These are phyloP conservation scores for Paralagenidium karlingii DNA, from an alignment of 352 stramenopile genomes.

Conservation along the genomic window DNA sequence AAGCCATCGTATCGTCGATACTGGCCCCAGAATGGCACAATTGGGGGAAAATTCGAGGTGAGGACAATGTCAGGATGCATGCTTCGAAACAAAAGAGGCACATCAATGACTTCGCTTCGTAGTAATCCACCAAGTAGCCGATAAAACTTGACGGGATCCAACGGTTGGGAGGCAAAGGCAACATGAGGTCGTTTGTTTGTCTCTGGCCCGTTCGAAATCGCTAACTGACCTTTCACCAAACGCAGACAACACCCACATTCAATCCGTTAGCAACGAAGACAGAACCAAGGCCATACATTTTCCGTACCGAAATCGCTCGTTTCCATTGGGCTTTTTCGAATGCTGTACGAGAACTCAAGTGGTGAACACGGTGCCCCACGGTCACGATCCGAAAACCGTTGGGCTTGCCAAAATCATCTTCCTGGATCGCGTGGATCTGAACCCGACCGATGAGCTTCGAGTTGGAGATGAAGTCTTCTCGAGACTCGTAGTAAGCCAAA, in stretches of 20 bases:
- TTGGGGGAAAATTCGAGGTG: slow-evolving; percentile 76
- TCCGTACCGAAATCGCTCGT: slow-evolving; percentile 43
- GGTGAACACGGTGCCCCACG: slow-evolving; percentile 49
- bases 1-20: slow-evolving; percentile 74
- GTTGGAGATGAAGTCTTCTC: slow-evolving; percentile 75
- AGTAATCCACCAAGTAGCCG: slow-evolving; percentile 46
- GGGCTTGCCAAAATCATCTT: slow-evolving; percentile 46
- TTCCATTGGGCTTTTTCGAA: slow-evolving; percentile 81
- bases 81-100: slow-evolving; percentile 61
- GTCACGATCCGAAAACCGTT: slow-evolving; percentile 57
- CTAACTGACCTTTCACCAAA: slow-evolving; percentile 13
- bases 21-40: slow-evolving; percentile 77
- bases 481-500: slow-evolving; percentile 63
- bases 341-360: slow-evolving; percentile 55
- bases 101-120: slow-evolving; percentile 56
- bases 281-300: too few relatives aligned
- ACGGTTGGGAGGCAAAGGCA: slow-evolving; percentile 55
- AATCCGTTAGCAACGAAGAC: slow-evolving; percentile 1
- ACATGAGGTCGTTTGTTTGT: slow-evolving; percentile 28
- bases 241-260: neutral
- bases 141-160: slow-evolving; percentile 66
- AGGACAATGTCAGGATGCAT: slow-evolving; percentile 68
- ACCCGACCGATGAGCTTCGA: slow-evolving; percentile 64
- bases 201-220: slow-evolving; percentile 36
- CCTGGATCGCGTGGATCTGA: slow-evolving; percentile 47